A percentile compares a stretch with the other conserved stretches of the same genome.
These are phyloP conservation scores for Cerrena zonata DNA, from an alignment of 1,284 basidiomycete species.

Conservation along the genomic window DNA sequence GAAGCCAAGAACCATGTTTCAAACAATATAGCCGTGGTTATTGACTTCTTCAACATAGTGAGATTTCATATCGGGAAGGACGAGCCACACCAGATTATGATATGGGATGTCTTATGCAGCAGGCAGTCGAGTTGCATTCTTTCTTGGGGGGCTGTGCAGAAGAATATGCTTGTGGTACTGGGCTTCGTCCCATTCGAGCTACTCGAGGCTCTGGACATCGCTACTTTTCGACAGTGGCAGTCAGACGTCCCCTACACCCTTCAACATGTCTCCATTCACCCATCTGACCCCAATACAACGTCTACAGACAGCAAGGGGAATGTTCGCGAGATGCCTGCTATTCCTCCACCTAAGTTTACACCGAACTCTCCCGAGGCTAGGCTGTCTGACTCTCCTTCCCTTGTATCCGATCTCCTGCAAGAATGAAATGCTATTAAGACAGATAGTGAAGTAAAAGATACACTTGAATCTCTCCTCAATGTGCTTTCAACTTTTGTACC, in stretches of 20 bases:
- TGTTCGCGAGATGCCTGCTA: slow-evolving; percentile 12
- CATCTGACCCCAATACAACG: background rate
- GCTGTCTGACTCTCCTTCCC: slow-evolving; percentile 1
- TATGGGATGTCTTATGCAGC: too few species aligned
- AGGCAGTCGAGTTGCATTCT: too few species aligned
- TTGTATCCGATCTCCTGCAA: slow-evolving; percentile 14
- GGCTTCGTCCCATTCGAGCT: too few species aligned
- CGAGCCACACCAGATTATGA: too few species aligned
- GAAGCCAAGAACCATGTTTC: too few species aligned
- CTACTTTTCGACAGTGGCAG: background rate
- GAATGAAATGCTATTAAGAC: slow-evolving; percentile 12
- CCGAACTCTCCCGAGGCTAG: background rate
- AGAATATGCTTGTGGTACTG: too few species aligned
- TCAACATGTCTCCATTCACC: background rate
- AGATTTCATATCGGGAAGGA: too few species aligned
- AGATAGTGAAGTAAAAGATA: slow-evolving; percentile 13
- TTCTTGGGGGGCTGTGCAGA: too few species aligned
- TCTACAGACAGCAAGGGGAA: slow-evolving; percentile 17
- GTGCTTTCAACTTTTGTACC: slow-evolving; percentile 4
- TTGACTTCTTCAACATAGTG: too few species aligned
- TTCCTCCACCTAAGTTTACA: slow-evolving; percentile 5
- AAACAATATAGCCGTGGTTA: too few species aligned
- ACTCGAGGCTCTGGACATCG: too few species aligned
- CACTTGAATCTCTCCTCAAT: slow-evolving; percentile 14
- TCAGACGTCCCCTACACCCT: background rate